A percentile compares a stretch with the other conserved stretches of the same genome.
These are phyloP conservation scores for Phytophthora nicotianae DNA, from an alignment of 352 stramenopile species.

Conservation along the genomic window DNA sequence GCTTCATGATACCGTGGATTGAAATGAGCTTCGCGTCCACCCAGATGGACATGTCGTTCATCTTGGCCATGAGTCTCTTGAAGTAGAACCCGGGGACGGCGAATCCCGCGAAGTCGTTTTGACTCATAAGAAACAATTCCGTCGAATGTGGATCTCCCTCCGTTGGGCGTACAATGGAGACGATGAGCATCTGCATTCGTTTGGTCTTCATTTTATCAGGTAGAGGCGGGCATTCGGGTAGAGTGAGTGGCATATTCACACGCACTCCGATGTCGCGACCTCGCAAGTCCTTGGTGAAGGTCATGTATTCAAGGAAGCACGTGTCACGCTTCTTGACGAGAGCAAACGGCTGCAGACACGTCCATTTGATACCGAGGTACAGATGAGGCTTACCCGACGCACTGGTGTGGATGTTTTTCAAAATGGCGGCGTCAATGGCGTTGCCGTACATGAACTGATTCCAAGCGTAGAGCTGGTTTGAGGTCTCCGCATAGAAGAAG, in stretches of 20 bases:
- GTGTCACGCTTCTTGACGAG: conserved; percentile 69
- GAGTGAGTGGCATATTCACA: conserved; percentile 56
- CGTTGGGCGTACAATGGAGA: conserved; percentile 46
- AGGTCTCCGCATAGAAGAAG: conserved; percentile 66
- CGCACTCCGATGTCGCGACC: conserved; percentile 66
- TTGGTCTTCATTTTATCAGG: conserved; percentile 52
- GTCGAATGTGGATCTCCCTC: conserved; percentile 39
- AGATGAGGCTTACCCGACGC: conserved; percentile 38
- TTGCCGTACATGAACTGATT: conserved; percentile 68
- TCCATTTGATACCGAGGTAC: conserved; percentile 85
- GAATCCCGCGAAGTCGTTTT: conserved; percentile 53
- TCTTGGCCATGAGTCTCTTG: conserved; percentile 51
- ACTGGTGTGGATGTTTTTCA: conserved; percentile 72
- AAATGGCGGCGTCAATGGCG: conserved; percentile 60
- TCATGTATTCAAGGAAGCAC: conserved; percentile 78
- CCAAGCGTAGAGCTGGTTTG: conserved; percentile 62
- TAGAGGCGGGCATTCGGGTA: conserved; percentile 61
- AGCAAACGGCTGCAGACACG: conserved; percentile 59
- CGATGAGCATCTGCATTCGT: conserved; percentile 54
- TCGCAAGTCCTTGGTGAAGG: conserved; percentile 56
- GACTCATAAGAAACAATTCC: conserved; percentile 55
- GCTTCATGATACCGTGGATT: conserved; percentile 44
- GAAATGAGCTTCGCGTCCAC: conserved; percentile 64
- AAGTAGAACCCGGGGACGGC: conserved; percentile 37
- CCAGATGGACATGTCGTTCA: conserved; percentile 56